Percentiles rank a stretch among this genome's conserved stretches.
These are phyloP conservation scores for Solanum neorickii DNA, from an alignment of 257 asterid genomes.

Conservation along the genomic window DNA sequence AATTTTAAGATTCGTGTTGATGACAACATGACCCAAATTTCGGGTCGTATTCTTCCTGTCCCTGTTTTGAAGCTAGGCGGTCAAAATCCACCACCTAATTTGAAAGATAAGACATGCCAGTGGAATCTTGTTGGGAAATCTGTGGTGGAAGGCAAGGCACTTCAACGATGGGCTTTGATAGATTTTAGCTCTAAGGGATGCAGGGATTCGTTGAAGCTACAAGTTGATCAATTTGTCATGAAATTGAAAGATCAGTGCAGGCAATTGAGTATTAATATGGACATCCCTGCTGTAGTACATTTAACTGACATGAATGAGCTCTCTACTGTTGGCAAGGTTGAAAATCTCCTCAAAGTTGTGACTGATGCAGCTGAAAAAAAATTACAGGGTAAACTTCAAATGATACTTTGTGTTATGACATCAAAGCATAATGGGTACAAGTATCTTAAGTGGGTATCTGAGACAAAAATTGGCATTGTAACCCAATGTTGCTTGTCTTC, in stretches of 20 bases:
- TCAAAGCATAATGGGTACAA: conserved; percentile 39
- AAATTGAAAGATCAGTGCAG: conserved; percentile 16
- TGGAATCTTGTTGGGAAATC: conserved; percentile 50
- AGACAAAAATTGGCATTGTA: conserved; percentile 43
- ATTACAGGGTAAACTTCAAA: conserved; percentile 21
- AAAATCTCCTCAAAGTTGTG: conserved; percentile 17
- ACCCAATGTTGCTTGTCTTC: conserved; percentile 47
- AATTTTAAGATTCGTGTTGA: conserved; percentile 35
- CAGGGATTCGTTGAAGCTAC: background rate
- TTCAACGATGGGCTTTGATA: conserved; percentile 58
- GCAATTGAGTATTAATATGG: conserved; percentile 33
- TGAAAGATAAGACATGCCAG: conserved; percentile 29
- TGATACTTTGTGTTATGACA: conserved; percentile 53
- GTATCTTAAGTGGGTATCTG: conserved; percentile 51
- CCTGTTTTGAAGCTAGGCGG: conserved; percentile 44
- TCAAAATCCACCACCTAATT: conserved; percentile 12
- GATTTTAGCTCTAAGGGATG: conserved; percentile 22
- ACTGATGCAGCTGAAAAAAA: conserved; percentile 5
- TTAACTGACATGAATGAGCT: conserved; percentile 16
- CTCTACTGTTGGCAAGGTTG: conserved; percentile 12
- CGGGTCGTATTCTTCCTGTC: conserved; percentile 44
- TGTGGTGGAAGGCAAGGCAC: conserved; percentile 24
- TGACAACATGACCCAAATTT: conserved; percentile 34
- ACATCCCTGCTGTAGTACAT: conserved; percentile 17
- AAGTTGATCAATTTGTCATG: conserved; percentile 6